phyloP scores from a whole-genome alignment of 352 stramenopile genomes.

The Ophiocytium majus region DNA sequence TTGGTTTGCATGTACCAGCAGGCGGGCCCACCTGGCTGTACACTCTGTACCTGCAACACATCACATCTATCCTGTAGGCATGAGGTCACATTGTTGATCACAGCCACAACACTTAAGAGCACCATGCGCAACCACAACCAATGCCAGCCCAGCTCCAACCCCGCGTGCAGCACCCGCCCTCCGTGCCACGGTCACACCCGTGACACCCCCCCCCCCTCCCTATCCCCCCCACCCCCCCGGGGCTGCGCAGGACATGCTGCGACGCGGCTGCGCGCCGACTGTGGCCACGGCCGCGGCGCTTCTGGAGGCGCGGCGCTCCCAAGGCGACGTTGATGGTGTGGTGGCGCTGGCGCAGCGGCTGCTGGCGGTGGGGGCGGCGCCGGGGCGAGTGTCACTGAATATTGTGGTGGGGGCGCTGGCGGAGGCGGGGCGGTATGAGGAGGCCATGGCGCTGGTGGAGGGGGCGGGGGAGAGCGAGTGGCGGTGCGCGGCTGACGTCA shows the following conservation, averaged over 20 bases:
- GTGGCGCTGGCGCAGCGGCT: constrained; percentile 32
- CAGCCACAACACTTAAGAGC: too few relatives aligned
- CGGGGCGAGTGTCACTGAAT: constrained; percentile 45
- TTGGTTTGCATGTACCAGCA: too few relatives aligned
- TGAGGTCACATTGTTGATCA: too few relatives aligned
- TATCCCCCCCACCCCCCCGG: background rate
- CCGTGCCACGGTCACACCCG: too few relatives aligned
- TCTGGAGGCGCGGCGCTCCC: constrained; percentile 31
- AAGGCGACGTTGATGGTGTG: constrained; percentile 32
- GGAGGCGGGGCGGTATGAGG: constrained; percentile 29
- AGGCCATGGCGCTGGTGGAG: background rate
- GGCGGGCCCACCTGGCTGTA: too few relatives aligned
- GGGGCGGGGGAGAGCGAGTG: background rate
- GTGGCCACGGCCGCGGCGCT: constrained; percentile 46
- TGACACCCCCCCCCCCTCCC: background rate
- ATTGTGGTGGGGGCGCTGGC: constrained; percentile 49
- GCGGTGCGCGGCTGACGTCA: background rate
- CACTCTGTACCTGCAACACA: too few relatives aligned
- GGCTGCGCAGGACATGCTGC: constrained; percentile 38
- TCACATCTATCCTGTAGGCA: too few relatives aligned
- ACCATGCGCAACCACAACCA: too few relatives aligned
- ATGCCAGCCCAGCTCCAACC: too few relatives aligned
- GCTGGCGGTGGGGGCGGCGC: constrained; percentile 28
- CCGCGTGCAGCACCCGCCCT: too few relatives aligned
- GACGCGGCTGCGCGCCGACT: constrained; percentile 28